Conservation (phyloP, 768 basidiomycete species). For the Tubosaeta brunneosetosa region DNA sequence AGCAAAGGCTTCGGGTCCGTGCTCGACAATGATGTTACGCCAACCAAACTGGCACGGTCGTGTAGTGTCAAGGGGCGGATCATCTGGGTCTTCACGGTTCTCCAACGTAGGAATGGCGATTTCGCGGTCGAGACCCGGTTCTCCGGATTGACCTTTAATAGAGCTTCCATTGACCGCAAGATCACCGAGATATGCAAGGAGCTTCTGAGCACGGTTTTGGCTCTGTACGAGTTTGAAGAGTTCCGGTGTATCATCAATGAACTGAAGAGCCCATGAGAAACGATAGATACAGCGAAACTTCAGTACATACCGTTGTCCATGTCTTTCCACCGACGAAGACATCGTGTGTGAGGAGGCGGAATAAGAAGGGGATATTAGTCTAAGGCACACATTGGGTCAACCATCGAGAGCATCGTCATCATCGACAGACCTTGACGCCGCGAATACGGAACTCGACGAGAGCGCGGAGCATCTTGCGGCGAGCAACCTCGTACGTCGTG, state of each 20-base stretch:
- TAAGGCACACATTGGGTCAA: constrained; percentile 25
- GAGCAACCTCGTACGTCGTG: constrained; percentile 97
- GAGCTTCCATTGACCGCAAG: constrained; percentile 96
- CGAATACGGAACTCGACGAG: constrained; percentile 99
- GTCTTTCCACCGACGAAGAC: constrained; percentile 95
- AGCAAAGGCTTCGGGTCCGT: constrained; percentile 97
- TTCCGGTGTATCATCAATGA: constrained; percentile 99
- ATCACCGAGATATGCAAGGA: constrained; percentile 95
- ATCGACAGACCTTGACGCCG: constrained; percentile 75
- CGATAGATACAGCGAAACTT: not conserved
- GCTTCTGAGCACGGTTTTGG: constrained; percentile 97
- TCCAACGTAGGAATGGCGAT: constrained; percentile 77
- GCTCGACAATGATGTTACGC: constrained; percentile 97
- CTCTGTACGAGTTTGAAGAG: constrained; percentile 97
- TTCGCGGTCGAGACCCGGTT: constrained; percentile 90
- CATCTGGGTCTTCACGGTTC: constrained; percentile 72
- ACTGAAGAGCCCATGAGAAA: constrained; percentile 42
- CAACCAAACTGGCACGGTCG: constrained; percentile 86
- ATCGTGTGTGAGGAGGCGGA: constrained; percentile 95
- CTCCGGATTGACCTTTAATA: constrained; percentile 94
- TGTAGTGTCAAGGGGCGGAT: constrained; percentile 70
- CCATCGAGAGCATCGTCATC: not conserved
- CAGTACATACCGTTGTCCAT: constrained; percentile 79
- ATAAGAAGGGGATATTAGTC: constrained; percentile 99
- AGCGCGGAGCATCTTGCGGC: constrained; percentile 98